Evolutionary conservation across 352 stramenopile species (phyloP).

Genomic region (Phytophthora kernoviae): DNA sequence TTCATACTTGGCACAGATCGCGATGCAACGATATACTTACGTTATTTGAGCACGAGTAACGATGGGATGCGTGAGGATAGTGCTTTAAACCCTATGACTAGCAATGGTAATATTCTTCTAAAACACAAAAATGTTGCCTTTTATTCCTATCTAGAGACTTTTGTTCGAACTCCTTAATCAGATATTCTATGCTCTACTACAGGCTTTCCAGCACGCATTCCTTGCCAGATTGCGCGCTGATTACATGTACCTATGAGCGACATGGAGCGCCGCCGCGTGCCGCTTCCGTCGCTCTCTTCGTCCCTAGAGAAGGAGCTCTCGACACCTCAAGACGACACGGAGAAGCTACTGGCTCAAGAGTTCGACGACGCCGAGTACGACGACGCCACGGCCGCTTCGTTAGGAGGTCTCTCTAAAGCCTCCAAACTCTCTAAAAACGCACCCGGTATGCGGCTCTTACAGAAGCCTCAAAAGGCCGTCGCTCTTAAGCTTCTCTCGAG

Average conservation of each 20-base stretch:
- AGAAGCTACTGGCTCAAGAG: constrained; percentile 21
- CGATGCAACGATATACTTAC: no score
- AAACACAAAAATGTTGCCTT: background rate
- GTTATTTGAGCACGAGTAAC: background rate
- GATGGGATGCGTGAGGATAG: background rate
- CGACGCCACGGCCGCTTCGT: background rate
- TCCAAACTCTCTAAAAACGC: no score
- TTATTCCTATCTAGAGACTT: background rate
- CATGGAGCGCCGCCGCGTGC: constrained; percentile 31
- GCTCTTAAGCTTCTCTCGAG: constrained; percentile 30
- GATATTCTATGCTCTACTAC: no score
- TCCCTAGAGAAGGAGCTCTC: no score
- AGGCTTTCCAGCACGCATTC: background rate
- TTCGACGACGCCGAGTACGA: constrained; percentile 27
- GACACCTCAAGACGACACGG: constrained; percentile 9
- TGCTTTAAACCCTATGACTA: no score
- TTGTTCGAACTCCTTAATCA: no score
- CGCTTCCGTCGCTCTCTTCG: constrained; percentile 6
- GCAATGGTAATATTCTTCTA: no score
- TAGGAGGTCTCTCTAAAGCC: constrained; percentile 1
- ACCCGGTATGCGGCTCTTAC: constrained; percentile 21
- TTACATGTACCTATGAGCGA: constrained; percentile 32
- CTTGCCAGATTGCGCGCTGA: constrained; percentile 4
- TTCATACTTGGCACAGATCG: no score
- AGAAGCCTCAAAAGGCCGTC: constrained; percentile 26